Conservation (phyloP, 805 yeast genomes). For the Candida patagonica region DNA sequence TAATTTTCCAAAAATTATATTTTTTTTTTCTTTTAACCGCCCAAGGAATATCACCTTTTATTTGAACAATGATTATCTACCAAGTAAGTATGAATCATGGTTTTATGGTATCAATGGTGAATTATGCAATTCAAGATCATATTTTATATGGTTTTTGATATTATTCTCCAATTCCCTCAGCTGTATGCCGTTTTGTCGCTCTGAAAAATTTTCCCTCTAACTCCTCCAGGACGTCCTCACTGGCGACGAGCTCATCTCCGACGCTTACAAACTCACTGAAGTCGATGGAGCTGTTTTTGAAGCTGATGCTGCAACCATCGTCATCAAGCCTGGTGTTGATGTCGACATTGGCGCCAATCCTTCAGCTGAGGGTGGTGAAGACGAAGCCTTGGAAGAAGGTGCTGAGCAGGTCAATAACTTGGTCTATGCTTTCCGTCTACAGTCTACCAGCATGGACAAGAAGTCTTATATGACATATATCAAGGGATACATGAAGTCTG, state of each 20-base stretch:
- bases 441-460: slow-evolving; percentile 93
- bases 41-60: too few relatives aligned
- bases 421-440: slow-evolving; percentile 97
- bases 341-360: slow-evolving; percentile 99
- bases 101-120: too few relatives aligned
- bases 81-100: too few relatives aligned
- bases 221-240: slow-evolving; percentile 68
- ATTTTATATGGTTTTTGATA: too few relatives aligned
- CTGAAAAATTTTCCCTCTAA: too few relatives aligned
- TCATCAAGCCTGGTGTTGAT: slow-evolving; percentile 75
- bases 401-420: slow-evolving; percentile 94
- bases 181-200: too few relatives aligned
- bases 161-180: too few relatives aligned
- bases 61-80: too few relatives aligned
- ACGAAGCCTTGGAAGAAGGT: slow-evolving; percentile 73
- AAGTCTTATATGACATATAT: slow-evolving; percentile 94
- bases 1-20: too few relatives aligned
- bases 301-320: slow-evolving; percentile 92
- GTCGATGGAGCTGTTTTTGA: slow-evolving; percentile 92
- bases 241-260: slow-evolving; percentile 87
- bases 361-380: slow-evolving; percentile 90
- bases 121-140: too few relatives aligned
- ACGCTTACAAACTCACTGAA: slow-evolving; percentile 82
- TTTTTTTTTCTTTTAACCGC: too few relatives aligned
- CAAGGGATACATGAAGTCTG: slow-evolving; percentile 97